Evolutionary conservation across 805 yeast species (phyloP), one percentile per base, ranked within the genome.

Genomic region (Candida maris): DNA sequence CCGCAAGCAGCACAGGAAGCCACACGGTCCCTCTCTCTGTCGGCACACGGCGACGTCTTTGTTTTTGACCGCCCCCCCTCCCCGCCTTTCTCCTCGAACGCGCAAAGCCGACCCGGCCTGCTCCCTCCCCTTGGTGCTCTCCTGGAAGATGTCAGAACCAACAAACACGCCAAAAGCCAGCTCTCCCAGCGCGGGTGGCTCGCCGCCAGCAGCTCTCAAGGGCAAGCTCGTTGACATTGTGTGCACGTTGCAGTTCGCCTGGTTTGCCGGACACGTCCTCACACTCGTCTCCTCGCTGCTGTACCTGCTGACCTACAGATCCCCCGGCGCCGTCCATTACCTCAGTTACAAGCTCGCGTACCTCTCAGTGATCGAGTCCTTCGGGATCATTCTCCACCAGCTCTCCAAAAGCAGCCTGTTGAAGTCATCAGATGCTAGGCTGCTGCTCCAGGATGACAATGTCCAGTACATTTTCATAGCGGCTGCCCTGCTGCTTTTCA

Each of bases 311-410:
- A 57, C 68, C 4, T 57, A 61, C 32, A 34, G 65, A 27, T 49
- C 59, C 34, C 44, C 50, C 30, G 42, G 41, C 12, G 34, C 64
- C 23, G 54, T 69, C 45, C 67, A 70, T 31, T 36, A 48, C 9
- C 44, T 65, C 37, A 71, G 81, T 65, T 85, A 85, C 65, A 70
- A 75, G 34, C 49, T 73, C 37, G 70, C 82, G 2, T 78, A 77
- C 43, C 27, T 81, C 7, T 83, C 88, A 7, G 81, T 82, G 6
- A 56, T 84, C 26, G 75, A 71, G 45, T 79, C 95, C 16, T 87
- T 86, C 57, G 85, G 85, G 18, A 75, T 89, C 42, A 83, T 87
- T 40, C 61, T 83, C 20, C 79, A 68, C 57, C 89, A 88, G 60
- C 69, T 74, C 32, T 68, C 67, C 51, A 51, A 60, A 41, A 60